Evolutionary conservation across 1,139 yeast genomes (phyloP), one percentile per base, ranked within the genome.

Genomic region (Suhomyces kunorum): DNA sequence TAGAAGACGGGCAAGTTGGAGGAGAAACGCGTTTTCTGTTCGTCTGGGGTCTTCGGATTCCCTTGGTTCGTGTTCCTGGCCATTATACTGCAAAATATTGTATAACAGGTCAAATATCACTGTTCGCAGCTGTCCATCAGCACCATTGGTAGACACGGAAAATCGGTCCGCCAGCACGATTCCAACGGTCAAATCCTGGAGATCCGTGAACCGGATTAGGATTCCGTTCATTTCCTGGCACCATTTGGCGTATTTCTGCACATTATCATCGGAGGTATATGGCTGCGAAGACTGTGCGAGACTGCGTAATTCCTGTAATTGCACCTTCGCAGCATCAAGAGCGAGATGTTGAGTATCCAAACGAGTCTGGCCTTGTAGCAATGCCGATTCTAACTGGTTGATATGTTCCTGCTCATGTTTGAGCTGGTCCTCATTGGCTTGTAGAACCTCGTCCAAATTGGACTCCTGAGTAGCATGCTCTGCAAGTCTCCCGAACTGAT

Each of bases 161-260:
- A 19, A 13, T 20, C 11, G 14, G 23, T 3, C 30, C 29, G 7
- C 7, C 6, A 4, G 31, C 19, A 6, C 16, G n/a, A n/a, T 13
- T 17, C 30, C 15, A 4, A 39, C 8, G 12, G 22, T 34, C 15
- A 56, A 42, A 12, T 48, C 43, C 16, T 40, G 40, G 15, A 55
- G 31, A 11, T 42, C 39, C 3, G 55, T 46, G 39, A 61, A 57
- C 13, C 47, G 47, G 16, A 52, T 39, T 36, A 66, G 45, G 4
- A 65, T 49, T 13, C 56, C 60, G 34, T 57, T 63, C 54, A 63
- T 54, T 28, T 59, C 61, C 34, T 56, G 55, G 26, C 63, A 52
- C 70, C 68, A 64, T 39, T 59, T 59, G 17, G 66, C 68, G 31
- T 46, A 53, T 23, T 46, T 40, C 20, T 62, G 60, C 13, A 50